phyloP scores from a whole-genome alignment of 768 basidiomycete species.

The Ephemerocybe angulata region DNA sequence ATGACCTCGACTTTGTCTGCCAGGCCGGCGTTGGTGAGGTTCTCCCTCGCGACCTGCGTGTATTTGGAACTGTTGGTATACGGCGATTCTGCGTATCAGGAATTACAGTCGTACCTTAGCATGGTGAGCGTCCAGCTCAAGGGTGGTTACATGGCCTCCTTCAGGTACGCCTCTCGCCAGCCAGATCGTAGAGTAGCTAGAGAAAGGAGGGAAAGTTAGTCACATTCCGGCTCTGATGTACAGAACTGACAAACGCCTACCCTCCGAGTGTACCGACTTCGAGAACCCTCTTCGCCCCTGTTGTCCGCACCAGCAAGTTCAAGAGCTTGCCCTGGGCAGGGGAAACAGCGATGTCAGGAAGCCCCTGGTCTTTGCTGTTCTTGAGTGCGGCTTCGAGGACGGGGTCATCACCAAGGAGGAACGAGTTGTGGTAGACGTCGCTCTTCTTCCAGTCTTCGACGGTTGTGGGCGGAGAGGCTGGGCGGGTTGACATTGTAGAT shows the following conservation, averaged over 20 bases:
- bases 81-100: not conserved
- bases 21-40: conserved; percentile 53
- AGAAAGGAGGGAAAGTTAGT: not conserved
- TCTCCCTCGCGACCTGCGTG: conserved; percentile 59
- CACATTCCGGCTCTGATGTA: no score
- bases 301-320: conserved; percentile 46
- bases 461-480: conserved; percentile 10
- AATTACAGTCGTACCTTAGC: conserved; percentile 34
- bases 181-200: conserved; percentile 43
- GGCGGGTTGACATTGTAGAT: not conserved
- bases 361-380: conserved; percentile 38
- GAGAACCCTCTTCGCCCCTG: conserved; percentile 53
- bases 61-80: no score
- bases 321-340: conserved; percentile 57
- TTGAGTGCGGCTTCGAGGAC: conserved; percentile 38
- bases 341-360: conserved; percentile 53
- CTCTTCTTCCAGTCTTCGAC: conserved; percentile 47
- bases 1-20: conserved; percentile 45
- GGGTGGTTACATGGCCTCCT: conserved; percentile 45
- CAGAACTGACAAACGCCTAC: conserved; percentile 26
- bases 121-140: conserved; percentile 44
- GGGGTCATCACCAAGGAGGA: conserved; percentile 43
- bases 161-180: conserved; percentile 45
- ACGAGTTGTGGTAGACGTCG: conserved; percentile 55
- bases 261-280: conserved; percentile 69